Evolutionary conservation across 257 asterid genomes (phyloP).

Genomic region (Plantago major): DNA sequence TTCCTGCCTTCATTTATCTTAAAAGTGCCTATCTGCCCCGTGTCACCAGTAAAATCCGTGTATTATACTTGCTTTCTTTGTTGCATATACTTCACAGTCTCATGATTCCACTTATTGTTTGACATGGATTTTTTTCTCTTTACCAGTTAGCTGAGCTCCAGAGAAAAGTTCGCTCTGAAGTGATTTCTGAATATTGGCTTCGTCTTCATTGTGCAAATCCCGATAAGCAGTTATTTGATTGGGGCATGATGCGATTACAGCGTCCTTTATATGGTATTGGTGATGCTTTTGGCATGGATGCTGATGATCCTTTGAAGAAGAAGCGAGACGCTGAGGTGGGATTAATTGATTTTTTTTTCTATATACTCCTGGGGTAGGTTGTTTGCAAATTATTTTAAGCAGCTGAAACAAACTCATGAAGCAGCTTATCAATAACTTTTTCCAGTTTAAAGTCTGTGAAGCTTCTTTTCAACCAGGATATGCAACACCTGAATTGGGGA

Average conservation of each 20-base stretch:
- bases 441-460: no score
- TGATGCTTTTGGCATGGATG: slow-evolving; percentile 81
- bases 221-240: slow-evolving; percentile 89
- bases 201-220: slow-evolving; percentile 79
- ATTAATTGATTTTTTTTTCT: not conserved
- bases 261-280: slow-evolving; percentile 91
- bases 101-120: slow-evolving; percentile 11
- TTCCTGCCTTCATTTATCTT: slow-evolving; percentile 3
- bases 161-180: slow-evolving; percentile 78
- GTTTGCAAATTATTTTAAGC: slow-evolving; percentile 7
- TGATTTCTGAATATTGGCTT: slow-evolving; percentile 92
- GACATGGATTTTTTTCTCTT: slow-evolving; percentile 22
- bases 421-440: no score
- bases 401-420: no score
- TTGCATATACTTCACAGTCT: not conserved
- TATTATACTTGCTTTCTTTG: not conserved
- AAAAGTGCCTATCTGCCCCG: not conserved
- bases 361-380: slow-evolving; percentile 2
- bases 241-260: slow-evolving; percentile 93
- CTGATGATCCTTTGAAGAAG: slow-evolving; percentile 90
- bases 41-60: no score
- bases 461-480: no score
- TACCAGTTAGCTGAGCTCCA: slow-evolving; percentile 81
- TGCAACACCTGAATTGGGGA: no score
- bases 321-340: slow-evolving; percentile 93